Conservation (phyloP, 371 early-diverging fungal genomes). For the Catenaria anguillulae region DNA sequence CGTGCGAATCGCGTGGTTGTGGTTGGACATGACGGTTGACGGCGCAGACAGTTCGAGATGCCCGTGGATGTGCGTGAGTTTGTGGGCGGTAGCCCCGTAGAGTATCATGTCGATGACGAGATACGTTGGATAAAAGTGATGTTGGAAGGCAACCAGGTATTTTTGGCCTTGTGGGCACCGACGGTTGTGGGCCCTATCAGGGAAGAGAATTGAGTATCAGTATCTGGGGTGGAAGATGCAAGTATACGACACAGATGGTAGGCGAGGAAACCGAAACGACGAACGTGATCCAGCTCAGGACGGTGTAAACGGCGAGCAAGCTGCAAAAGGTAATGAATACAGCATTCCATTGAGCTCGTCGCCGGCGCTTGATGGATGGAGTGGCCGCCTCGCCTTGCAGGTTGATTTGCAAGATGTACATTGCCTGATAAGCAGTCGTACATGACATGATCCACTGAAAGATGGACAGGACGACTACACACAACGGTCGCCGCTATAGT, state of each 20-base stretch:
- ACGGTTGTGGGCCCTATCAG: constrained; percentile 3
- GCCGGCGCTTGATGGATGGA: neutral
- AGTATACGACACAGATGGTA: too few relatives aligned
- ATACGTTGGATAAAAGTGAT: neutral
- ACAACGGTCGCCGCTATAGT: too few relatives aligned
- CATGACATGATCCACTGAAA: constrained; percentile 1
- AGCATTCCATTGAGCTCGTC: neutral
- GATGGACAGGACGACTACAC: constrained; percentile 2
- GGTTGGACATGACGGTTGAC: too few relatives aligned
- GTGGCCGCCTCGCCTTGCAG: too few relatives aligned
- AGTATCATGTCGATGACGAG: neutral
- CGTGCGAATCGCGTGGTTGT: too few relatives aligned
- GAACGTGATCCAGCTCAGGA: neutral
- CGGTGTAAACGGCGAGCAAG: neutral
- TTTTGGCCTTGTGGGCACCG: constrained; percentile 5
- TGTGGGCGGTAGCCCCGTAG: neutral
- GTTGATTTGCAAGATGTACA: neutral
- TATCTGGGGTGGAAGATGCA: too few relatives aligned
- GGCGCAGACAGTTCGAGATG: too few relatives aligned
- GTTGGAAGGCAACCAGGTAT: neutral
- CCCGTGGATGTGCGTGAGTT: neutral
- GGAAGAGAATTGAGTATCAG: too few relatives aligned
- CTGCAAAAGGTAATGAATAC: neutral
- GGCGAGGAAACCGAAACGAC: too few relatives aligned
- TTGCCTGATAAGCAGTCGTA: neutral